Percentiles rank a stretch among this genome's conserved stretches.
These are phyloP conservation scores for Magnaporthiopsis poae DNA, from an alignment of 2,329 filamentous ascomycete species.

Conservation along the genomic window DNA sequence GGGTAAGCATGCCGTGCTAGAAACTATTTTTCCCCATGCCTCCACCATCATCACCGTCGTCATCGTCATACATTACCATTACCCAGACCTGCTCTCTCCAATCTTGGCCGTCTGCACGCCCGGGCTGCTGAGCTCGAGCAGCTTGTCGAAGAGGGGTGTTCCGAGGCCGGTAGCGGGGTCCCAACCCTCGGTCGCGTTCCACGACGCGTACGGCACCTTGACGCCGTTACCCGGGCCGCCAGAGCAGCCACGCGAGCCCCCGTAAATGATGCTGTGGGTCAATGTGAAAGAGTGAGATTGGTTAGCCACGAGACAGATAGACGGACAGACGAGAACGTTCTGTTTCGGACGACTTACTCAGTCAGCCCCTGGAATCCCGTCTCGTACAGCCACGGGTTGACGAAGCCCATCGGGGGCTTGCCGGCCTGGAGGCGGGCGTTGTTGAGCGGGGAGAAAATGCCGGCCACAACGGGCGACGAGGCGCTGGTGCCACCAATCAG, in stretches of 20 bases:
- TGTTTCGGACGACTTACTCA: slow-evolving; percentile 8
- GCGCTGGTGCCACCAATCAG: slow-evolving; percentile 37
- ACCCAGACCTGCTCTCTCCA: neutral
- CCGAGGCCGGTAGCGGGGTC: slow-evolving; percentile 12
- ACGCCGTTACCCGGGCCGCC: neutral
- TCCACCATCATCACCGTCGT: too few relatives aligned
- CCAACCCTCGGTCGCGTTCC: slow-evolving; percentile 13
- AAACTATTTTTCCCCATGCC: neutral
- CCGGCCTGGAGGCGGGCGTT: slow-evolving; percentile 39
- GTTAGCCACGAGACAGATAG: neutral
- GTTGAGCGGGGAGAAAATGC: slow-evolving; percentile 44
- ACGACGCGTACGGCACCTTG: slow-evolving; percentile 9
- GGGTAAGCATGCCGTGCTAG: neutral
- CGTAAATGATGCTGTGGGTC: slow-evolving; percentile 8
- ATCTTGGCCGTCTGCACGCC: neutral
- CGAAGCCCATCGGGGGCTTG: slow-evolving; percentile 40
- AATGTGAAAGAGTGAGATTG: neutral
- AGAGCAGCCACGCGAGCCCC: slow-evolving; percentile 10
- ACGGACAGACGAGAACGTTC: too few relatives aligned
- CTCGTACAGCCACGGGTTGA: slow-evolving; percentile 40
- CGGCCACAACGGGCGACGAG: slow-evolving; percentile 42
- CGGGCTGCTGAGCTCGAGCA: slow-evolving; percentile 8
- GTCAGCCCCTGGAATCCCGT: slow-evolving; percentile 5
- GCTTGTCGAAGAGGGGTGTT: slow-evolving; percentile 11
- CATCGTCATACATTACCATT: neutral